Evolutionary conservation across 176 grass and related monocot species (phyloP), one percentile per base, ranked within the genome.

Genomic region (Eremochloa ophiuroides): DNA sequence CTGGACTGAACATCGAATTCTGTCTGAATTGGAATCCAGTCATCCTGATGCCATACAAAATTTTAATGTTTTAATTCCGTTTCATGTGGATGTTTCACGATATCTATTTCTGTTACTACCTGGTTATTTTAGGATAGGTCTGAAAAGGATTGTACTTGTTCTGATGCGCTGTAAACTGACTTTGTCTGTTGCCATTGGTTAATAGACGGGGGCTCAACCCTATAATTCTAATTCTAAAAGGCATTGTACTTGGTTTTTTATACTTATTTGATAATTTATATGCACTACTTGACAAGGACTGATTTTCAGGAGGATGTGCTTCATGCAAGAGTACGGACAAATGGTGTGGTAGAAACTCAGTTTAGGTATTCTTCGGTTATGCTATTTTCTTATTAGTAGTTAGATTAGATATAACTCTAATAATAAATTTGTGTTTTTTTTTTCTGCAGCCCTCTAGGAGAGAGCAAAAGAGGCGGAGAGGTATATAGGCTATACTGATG

Each of bases 401-500:
- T 33, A 64, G 42, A 28, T 33, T 33, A 64, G 42, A 28, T 28
- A 62, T 41, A 46, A 44, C 31, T 73, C 51, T 14, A 59, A 66
- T 15, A 4, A 16, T 80, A 61, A 26, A 28, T 80, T 62, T 23
- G 11, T 22, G 14, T 43, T 11, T 47, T 84, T 14, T 43, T 39
- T 88, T 79, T 86, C 33, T 83, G 70, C 88, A 98, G 96, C 71
- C 96, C 96, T 59, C 81, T 93, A 68, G 96, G 96, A 28, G 96
- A 98, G 76, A 98, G 72, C 81, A 98, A 91, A 87, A 98, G 94
- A 84, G 91, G 92, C 51, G 92, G 95, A 58, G 95, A 95, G 79
- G 92, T 93, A 23, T 98, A 98, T 58, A 95, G 89, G 72, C 34
- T 98, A 38, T 98, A 95, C n/a, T n/a, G 95, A 98, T 82, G 95